These are phyloP conservation scores for Cryphonectria parasitica DNA, from an alignment of 2,329 filamentous ascomycete species.

Conservation along the genomic window DNA sequence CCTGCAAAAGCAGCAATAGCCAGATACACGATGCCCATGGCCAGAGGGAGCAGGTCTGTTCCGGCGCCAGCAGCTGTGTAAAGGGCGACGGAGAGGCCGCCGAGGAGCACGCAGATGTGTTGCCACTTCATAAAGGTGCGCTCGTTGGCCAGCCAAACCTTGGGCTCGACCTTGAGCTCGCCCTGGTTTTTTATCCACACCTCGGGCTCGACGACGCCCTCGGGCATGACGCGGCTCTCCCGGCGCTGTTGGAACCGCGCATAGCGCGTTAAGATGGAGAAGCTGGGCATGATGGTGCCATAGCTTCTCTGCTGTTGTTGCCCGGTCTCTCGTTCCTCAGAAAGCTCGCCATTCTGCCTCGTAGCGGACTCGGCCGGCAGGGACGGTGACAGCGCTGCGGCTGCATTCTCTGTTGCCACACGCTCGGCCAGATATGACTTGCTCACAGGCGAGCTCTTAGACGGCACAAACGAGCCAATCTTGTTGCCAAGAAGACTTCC, in stretches of 20 bases:
- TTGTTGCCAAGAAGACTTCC: conserved; percentile 78
- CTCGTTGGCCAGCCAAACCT: conserved; percentile 98
- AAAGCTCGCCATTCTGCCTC: conserved; percentile 15
- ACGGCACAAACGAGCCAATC: conserved; percentile 59
- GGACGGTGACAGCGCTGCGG: conserved; percentile 28
- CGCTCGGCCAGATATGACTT: conserved; percentile 67
- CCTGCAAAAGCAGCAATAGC: conserved; percentile 81
- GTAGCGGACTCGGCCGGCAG: conserved; percentile 18
- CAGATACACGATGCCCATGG: conserved; percentile 83
- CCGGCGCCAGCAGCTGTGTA: conserved; percentile 88
- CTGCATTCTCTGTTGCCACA: conserved; percentile 39
- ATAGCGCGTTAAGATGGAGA: conserved; percentile 76
- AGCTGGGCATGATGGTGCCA: conserved; percentile 74
- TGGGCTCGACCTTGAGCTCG: conserved; percentile 90
- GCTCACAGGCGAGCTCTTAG: conserved; percentile 68
- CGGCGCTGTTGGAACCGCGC: conserved; percentile 57
- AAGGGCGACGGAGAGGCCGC: conserved; percentile 78
- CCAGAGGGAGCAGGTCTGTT: conserved; percentile 65
- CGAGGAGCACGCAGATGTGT: conserved; percentile 87
- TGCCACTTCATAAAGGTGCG: conserved; percentile 99
- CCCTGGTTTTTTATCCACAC: conserved; percentile 95
- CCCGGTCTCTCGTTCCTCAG: conserved; percentile 20
- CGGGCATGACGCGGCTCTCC: conserved; percentile 66
- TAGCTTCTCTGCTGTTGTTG: conserved; percentile 43
- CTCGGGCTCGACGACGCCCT: conserved; percentile 83